phyloP scores from a whole-genome alignment of 139 green algal species.

The Coelastrella sp. region DNA sequence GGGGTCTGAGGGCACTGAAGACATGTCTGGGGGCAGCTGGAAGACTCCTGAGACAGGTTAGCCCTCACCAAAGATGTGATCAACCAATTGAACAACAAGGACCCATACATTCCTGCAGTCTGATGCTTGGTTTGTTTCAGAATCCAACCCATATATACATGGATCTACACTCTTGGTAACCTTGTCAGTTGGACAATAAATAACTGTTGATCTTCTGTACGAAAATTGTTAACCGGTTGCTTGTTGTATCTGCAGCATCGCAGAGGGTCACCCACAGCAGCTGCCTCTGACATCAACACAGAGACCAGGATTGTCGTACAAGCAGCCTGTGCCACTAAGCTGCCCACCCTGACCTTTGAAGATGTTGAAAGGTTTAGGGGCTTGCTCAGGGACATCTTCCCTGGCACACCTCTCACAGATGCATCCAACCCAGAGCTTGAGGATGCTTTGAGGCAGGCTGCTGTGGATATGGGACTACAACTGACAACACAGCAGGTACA shows the following conservation, averaged over 20 bases:
- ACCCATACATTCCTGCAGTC: too few relatives aligned
- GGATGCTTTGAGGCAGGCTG: constrained; percentile 60
- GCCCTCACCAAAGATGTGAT: too few relatives aligned
- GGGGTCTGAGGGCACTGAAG: constrained; percentile 78
- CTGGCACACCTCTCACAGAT: constrained; percentile 58
- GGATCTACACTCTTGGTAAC: too few relatives aligned
- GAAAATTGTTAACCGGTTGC: not conserved
- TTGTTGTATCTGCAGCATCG: not conserved
- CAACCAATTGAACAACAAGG: not conserved
- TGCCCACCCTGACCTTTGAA: constrained; percentile 81
- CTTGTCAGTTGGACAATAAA: too few relatives aligned
- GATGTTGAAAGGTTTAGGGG: constrained; percentile 65
- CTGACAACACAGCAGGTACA: constrained; percentile 63
- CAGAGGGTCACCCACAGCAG: not conserved
- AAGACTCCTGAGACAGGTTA: constrained; percentile 65
- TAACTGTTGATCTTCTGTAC: too few relatives aligned
- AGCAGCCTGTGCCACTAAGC: constrained; percentile 78
- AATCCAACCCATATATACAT: too few relatives aligned
- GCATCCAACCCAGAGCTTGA: constrained; percentile 60
- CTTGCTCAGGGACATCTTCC: constrained; percentile 69
- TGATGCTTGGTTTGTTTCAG: too few relatives aligned
- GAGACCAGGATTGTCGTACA: constrained; percentile 77
- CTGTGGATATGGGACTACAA: constrained; percentile 54
- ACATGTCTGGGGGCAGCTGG: constrained; percentile 60
- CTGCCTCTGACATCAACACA: not conserved